Base-by-base conservation (phyloP, 306 rosid genomes). In the Pyrus communis region DNA sequence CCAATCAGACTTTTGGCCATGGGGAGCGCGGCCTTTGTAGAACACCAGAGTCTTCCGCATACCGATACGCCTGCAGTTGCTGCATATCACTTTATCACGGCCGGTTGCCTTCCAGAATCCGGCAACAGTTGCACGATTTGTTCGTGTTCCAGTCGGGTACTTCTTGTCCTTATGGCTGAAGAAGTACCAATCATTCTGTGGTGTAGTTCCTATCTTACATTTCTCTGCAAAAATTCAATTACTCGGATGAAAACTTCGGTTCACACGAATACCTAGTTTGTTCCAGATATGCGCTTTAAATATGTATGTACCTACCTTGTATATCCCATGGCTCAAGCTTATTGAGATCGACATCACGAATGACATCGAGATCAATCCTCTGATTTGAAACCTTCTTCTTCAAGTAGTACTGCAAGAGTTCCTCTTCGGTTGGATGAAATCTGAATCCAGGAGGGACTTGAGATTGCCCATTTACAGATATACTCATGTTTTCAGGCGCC, bases 91-190 rank as follows among this genome's bases (percentile, higher is more conserved):
- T 80, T 95, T 95, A 71, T 95, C 98, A 4, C 98, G 96, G 9
- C 98, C 98, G 0, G 98, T 95, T 31, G 98, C 98, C 79, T 95
- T 95, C 98, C 98, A 95, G 82, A 95, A 95, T 4, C 98, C 98
- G 0, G 92, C 97, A 0, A 89, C 89, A 0, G 98, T 95, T 42
- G 98, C 98, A 0, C 98, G 90, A 22, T 95, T 95, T 3, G 98
- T 95, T 0, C 98, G 88, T 0, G 98, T 95, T 58, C 98, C 98
- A 0, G 97, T 92, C 3, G 98, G 98, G 73, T 95, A 95, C 88
- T 95, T 95, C 88, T 95, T 95, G 79, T 95, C 98, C 58, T 92
- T 95, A 76, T 95, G 98, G 79, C 98, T 95, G 70, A 95, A 95
- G 81, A 95, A 92, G 78, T 95, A 95, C 97, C 98, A 95, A 33